These are phyloP conservation scores for Cyclotella kingstonii DNA, from an alignment of 108 stramenopile species.

Conservation along the genomic window DNA sequence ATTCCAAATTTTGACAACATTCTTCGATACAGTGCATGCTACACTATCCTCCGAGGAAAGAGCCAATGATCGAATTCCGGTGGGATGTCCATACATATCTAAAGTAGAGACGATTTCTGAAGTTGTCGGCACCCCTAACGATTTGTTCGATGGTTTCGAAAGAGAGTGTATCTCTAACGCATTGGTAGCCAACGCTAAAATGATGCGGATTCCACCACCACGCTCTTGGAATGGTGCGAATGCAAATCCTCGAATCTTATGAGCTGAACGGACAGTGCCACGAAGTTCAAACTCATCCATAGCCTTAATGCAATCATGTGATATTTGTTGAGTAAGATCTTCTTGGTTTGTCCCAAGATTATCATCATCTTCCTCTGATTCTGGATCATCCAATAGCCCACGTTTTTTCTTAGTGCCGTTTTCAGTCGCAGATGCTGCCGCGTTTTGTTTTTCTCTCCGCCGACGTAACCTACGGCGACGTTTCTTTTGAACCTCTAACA, in stretches of 20 bases:
- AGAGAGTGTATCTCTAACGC: slow-evolving; percentile 84
- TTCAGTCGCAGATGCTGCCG: slow-evolving; percentile 29
- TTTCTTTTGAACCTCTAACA: slow-evolving; percentile 75
- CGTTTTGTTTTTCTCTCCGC: slow-evolving; percentile 67
- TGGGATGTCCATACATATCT: slow-evolving; percentile 93
- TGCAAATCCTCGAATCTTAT: slow-evolving; percentile 81
- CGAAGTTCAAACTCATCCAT: slow-evolving; percentile 92
- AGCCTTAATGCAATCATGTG: slow-evolving; percentile 66
- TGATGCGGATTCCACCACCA: slow-evolving; percentile 67
- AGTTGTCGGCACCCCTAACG: slow-evolving; percentile 11
- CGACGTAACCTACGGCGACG: slow-evolving; percentile 76
- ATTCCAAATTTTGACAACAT: slow-evolving; percentile 92
- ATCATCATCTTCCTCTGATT: slow-evolving; percentile 56
- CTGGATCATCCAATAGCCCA: slow-evolving; percentile 77
- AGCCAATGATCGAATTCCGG: slow-evolving; percentile 91
- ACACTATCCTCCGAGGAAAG: slow-evolving; percentile 86
- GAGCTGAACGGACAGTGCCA: slow-evolving; percentile 71
- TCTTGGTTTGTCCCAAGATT: slow-evolving; percentile 1
- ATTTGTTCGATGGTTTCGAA: slow-evolving; percentile 30
- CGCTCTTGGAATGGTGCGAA: slow-evolving; percentile 60
- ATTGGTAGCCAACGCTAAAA: slow-evolving; percentile 88
- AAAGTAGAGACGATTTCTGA: slow-evolving; percentile 57
- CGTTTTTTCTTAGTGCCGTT: slow-evolving; percentile 49
- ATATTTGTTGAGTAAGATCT: slow-evolving; percentile 19
- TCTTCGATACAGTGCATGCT: slow-evolving; percentile 87